Percentiles rank a stretch among this genome's conserved stretches.
Evolutionary conservation across 1,284 basidiomycete species (phyloP).

Genomic region (Pascua sp.): DNA sequence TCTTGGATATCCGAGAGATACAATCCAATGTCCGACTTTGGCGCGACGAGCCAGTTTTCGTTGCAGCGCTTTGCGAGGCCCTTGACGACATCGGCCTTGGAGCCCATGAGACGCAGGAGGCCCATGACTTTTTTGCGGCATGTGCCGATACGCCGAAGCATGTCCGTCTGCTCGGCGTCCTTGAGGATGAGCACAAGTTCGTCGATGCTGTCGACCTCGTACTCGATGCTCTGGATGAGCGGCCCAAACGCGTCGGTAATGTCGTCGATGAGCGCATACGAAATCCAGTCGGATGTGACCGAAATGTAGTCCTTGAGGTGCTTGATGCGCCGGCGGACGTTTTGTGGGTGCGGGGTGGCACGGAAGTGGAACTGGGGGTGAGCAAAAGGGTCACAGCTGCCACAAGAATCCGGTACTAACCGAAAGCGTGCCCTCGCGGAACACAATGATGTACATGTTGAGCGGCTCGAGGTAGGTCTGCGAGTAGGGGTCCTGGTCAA

Average conservation of each 20-base stretch:
- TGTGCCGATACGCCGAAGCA: slow-evolving; percentile 84
- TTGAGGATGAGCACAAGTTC: slow-evolving; percentile 96
- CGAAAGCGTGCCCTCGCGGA: slow-evolving; percentile 94
- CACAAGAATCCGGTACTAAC: slow-evolving; percentile 52
- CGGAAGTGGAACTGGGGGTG: slow-evolving; percentile 84
- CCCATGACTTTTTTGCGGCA: slow-evolving; percentile 99
- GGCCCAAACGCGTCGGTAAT: slow-evolving; percentile 99
- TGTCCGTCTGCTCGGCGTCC: slow-evolving; percentile 74
- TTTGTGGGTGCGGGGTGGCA: slow-evolving; percentile 94
- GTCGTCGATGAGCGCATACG: slow-evolving; percentile 98
- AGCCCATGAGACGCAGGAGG: slow-evolving; percentile 87
- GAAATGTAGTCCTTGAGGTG: slow-evolving; percentile 99
- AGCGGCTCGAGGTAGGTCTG: slow-evolving; percentile 96
- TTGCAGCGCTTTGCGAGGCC: slow-evolving; percentile 95
- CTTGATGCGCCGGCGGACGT: slow-evolving; percentile 95
- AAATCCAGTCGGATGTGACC: slow-evolving; percentile 99
- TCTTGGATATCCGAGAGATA: slow-evolving; percentile 95
- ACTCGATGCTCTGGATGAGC: slow-evolving; percentile 96
- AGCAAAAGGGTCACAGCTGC: background rate
- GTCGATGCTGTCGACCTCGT: slow-evolving; percentile 98
- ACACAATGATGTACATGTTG: slow-evolving; percentile 99
- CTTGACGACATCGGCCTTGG: slow-evolving; percentile 99
- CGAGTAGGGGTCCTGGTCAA: slow-evolving; percentile 97
- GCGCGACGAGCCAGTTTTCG: slow-evolving; percentile 98
- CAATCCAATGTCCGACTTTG: slow-evolving; percentile 94